Evolutionary conservation across 2,329 filamentous ascomycete species (phyloP), one percentile per base, ranked within the genome.

Genomic region (Pseudopithomyces maydicus): DNA sequence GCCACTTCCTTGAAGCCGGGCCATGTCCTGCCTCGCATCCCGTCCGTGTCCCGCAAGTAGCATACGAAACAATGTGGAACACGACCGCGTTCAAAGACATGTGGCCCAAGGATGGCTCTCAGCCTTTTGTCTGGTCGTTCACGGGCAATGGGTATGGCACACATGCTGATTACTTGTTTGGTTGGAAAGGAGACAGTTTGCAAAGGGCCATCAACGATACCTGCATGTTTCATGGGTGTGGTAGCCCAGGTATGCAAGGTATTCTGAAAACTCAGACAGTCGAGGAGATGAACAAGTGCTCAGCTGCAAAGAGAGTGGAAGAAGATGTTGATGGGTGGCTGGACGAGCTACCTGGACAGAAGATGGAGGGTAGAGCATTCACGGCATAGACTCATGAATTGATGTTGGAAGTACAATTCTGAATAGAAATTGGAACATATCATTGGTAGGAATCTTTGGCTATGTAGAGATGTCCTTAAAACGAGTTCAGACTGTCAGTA

Each of bases 201-300:
- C 61, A 63, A 44, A 17, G 52, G 2, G 52, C 59, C 14, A 67
- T 70, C 58, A 66, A 70, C 43, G 57, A 61, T 41, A 57, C 41
- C 14, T 68, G 65, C 33, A 62, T 72, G 49, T 69, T 75, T 42
- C 58, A 61, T 39, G 32, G n/a, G 3, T 66, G 62, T 51, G 59
- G 59, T 19, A 64, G 58, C 41, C 60, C 62, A n/a, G 63, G 61
- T 11, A 52, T 59, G 47, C 64, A 61, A 35, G 59, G 59, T 1
- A 52, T 65, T 6, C 45, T 66, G 33, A 65, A 62, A 49, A 63
- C 59, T 17, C 65, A 68, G 53, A 54, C 55, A 11, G 60, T 66
- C 4, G 54, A 50, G 23, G 55, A 59, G 17, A 65, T 64, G 64
- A 68, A 68, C 23, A 55, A 42, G n/a, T 68, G 65, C 48, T 17